phyloP scores from a whole-genome alignment of 2,329 filamentous ascomycete species.

The Trichoderma sp. region DNA sequence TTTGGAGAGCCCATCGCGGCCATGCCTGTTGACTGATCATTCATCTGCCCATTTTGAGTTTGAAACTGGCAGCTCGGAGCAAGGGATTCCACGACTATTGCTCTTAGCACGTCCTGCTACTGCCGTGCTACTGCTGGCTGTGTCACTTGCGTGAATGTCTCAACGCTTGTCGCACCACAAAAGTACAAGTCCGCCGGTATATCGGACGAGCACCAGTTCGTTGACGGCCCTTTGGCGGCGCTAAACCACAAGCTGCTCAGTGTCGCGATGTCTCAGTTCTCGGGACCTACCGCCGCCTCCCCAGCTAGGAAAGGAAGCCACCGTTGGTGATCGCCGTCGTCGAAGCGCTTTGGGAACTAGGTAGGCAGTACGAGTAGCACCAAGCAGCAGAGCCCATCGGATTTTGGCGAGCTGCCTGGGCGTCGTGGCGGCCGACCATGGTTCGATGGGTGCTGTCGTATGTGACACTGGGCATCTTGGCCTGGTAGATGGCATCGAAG shows the following conservation, averaged over 20 bases:
- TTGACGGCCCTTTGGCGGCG: not conserved
- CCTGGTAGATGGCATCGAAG: not conserved
- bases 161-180: not conserved
- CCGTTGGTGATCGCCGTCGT: not conserved
- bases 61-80: not conserved
- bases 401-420: not conserved
- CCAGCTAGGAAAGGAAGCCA: not conserved
- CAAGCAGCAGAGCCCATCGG: not conserved
- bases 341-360: not conserved
- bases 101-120: not conserved
- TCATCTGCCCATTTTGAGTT: not conserved
- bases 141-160: not conserved
- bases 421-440: not conserved
- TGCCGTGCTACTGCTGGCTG: not conserved
- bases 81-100: not conserved
- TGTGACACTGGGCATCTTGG: not conserved
- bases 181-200: too few species aligned
- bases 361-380: too few species aligned
- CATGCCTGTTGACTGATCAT: too few species aligned
- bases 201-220: not conserved
- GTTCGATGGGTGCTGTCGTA: not conserved
- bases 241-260: constrained; percentile 8
- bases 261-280: constrained; percentile 18
- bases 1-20: not conserved
- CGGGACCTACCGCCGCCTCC: constrained; percentile 11